Evolutionary conservation across 768 basidiomycete genomes (phyloP).

Genomic region (Suillus weaverae): DNA sequence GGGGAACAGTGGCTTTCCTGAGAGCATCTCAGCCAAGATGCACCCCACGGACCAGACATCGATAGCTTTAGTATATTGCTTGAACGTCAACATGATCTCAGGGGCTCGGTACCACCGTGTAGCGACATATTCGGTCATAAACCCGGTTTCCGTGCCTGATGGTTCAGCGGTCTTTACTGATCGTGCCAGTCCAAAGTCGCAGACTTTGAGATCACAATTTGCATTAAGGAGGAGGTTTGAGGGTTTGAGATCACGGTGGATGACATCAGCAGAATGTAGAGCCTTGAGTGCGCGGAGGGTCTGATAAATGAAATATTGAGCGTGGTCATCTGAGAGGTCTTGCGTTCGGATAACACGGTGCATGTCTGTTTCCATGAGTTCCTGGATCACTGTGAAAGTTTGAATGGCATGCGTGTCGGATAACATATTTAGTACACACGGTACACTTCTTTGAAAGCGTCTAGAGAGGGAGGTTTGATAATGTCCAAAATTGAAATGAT

Average conservation of each 20-base stretch:
- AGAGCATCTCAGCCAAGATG: slow-evolving; percentile 96
- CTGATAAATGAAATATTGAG: slow-evolving; percentile 92
- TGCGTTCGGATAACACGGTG: slow-evolving; percentile 96
- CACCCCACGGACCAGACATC: slow-evolving; percentile 89
- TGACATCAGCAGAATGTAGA: slow-evolving; percentile 93
- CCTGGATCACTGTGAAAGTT: slow-evolving; percentile 69
- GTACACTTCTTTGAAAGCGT: slow-evolving; percentile 87
- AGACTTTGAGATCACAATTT: slow-evolving; percentile 94
- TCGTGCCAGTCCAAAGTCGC: slow-evolving; percentile 95
- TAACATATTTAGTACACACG: slow-evolving; percentile 39
- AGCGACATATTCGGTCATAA: slow-evolving; percentile 98
- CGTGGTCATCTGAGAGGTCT: slow-evolving; percentile 93
- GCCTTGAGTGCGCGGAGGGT: slow-evolving; percentile 95
- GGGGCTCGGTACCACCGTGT: slow-evolving; percentile 99
- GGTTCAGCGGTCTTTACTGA: slow-evolving; percentile 85
- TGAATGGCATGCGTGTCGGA: slow-evolving; percentile 8
- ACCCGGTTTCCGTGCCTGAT: slow-evolving; percentile 79
- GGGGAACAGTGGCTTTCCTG: slow-evolving; percentile 93
- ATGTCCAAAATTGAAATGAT: slow-evolving; percentile 92
- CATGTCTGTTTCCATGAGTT: slow-evolving; percentile 95
- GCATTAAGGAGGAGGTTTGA: slow-evolving; percentile 97
- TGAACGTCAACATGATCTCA: slow-evolving; percentile 99
- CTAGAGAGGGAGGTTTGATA: slow-evolving; percentile 75
- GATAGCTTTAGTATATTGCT: slow-evolving; percentile 97
- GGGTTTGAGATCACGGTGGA: slow-evolving; percentile 95